These are phyloP conservation scores for Leptomonas seymouri DNA, from an alignment of 208 protist species.

Conservation along the genomic window DNA sequence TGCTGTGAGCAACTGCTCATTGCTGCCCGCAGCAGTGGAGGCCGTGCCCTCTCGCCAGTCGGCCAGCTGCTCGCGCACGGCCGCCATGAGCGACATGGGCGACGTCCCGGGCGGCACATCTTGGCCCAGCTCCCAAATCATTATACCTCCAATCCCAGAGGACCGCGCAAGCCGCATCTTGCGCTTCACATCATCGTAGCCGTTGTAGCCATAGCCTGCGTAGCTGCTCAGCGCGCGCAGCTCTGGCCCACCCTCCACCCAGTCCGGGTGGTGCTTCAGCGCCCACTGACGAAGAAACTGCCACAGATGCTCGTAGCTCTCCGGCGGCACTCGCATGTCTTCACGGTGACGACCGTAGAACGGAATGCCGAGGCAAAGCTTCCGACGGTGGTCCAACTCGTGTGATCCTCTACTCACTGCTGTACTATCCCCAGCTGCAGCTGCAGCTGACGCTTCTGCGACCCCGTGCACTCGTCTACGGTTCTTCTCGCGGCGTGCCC, in stretches of 20 bases:
- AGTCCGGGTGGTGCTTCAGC: slow-evolving; percentile 31
- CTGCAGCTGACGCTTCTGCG: background rate
- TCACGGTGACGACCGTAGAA: slow-evolving; percentile 56
- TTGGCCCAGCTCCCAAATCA: slow-evolving; percentile 84
- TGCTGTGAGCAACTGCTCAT: background rate
- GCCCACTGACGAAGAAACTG: slow-evolving; percentile 44
- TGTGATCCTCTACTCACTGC: background rate
- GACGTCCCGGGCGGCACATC: slow-evolving; percentile 51
- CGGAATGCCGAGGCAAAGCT: slow-evolving; percentile 68
- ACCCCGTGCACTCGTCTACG: too few relatives aligned
- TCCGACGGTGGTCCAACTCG: slow-evolving; percentile 23
- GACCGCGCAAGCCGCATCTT: slow-evolving; percentile 65
- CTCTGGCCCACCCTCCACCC: slow-evolving; percentile 29
- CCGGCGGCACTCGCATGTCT: slow-evolving; percentile 30
- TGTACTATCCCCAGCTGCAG: background rate
- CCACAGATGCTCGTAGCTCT: slow-evolving; percentile 51
- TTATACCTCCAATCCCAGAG: slow-evolving; percentile 50
- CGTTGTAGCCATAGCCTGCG: slow-evolving; percentile 43
- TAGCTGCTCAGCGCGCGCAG: slow-evolving; percentile 40
- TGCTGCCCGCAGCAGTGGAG: too few relatives aligned
- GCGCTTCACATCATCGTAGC: slow-evolving; percentile 44
- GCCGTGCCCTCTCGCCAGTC: slow-evolving; percentile 28
- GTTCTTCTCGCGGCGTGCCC: background rate
- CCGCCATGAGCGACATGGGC: slow-evolving; percentile 54
- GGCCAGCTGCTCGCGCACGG: slow-evolving; percentile 50